Evolutionary conservation across 2,329 filamentous ascomycete species (phyloP), one percentile per base, ranked within the genome.

Genomic region (Ascochyta clinopodiicola): DNA sequence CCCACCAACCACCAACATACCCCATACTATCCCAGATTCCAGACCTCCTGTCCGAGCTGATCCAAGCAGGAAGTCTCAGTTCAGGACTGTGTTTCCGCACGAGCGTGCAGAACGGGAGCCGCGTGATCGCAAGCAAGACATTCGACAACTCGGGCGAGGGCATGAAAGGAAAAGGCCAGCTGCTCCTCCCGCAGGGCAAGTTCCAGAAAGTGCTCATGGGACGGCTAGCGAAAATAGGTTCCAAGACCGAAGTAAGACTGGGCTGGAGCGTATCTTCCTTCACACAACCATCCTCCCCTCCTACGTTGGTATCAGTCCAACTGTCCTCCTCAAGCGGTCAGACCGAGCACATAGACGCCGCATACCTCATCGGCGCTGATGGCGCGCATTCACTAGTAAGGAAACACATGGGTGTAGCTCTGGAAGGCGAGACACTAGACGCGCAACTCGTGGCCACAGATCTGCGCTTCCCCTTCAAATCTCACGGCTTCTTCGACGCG

Each of bases 1-100:
- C 77, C 3, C 78, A 80, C 53, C 73, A 77, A 54, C 75, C 77
- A 8, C 70, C 73, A 2, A 72, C 77, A 0, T 76, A 77, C 35
- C 73, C 75, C 0, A 72, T 78, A 12, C 71, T 79, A 51, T 66
- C 70, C 0, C 64, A 69, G 19, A 72, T 68, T 2, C 56, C 75
- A 8, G 75, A 71, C 2, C 57, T 79, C 2, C 63, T 78, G 17
- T 66, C 72, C 0, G 73, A 76, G 27, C 64, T 79, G 21, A 56
- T 71, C 7, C 66, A 62, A 24, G 57, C 61, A 0, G 69, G 66
- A 3, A 60, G 64, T 35, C 57, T 71, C 15, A 66, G 57, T 35
- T 54, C 56, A 1, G 67, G 71, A 0, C 27, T 76, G 6, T 72
- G 70, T 43, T 75, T 73, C 47, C 61, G 72, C 2, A 71, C 60